These are phyloP conservation scores for Russula foetens DNA, from an alignment of 768 basidiomycete species.

Conservation along the genomic window DNA sequence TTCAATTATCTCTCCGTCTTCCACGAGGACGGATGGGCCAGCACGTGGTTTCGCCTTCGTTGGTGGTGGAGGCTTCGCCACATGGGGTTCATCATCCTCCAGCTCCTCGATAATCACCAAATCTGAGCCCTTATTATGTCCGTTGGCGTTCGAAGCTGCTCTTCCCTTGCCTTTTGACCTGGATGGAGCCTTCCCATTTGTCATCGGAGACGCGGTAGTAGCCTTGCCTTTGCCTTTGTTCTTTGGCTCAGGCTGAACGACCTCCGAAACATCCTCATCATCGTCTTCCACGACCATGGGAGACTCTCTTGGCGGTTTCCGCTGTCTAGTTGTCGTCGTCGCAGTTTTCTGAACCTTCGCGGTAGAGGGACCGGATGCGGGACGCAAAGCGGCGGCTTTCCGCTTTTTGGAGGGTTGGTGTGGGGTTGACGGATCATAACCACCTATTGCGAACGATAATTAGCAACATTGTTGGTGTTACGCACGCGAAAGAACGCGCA, in stretches of 20 bases:
- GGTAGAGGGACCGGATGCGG: constrained; percentile 19
- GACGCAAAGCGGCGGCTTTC: constrained; percentile 16
- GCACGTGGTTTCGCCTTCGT: constrained; percentile 4
- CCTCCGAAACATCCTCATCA: constrained; percentile 19
- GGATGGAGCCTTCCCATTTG: constrained; percentile 25
- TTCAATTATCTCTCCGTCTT: background rate
- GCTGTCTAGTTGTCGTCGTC: constrained; percentile 11
- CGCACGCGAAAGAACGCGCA: constrained; percentile 12
- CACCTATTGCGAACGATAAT: constrained; percentile 10
- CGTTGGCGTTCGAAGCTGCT: constrained; percentile 24
- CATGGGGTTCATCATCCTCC: constrained; percentile 14
- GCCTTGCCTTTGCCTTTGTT: constrained; percentile 15
- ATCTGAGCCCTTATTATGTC: background rate
- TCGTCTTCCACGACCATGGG: constrained; percentile 16
- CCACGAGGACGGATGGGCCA: background rate
- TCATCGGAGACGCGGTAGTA: background rate
- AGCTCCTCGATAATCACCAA: constrained; percentile 8
- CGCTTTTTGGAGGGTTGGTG: constrained; percentile 20
- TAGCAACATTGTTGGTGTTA: background rate
- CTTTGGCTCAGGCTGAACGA: constrained; percentile 16
- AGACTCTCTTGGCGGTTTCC: constrained; percentile 11
- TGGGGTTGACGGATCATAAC: constrained; percentile 29
- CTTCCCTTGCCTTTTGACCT: constrained; percentile 32
- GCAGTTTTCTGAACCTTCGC: constrained; percentile 14
- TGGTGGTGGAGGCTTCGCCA: constrained; percentile 13